These are phyloP conservation scores for Pholiota adiposa DNA, from an alignment of 1,284 basidiomycete species.

Conservation along the genomic window DNA sequence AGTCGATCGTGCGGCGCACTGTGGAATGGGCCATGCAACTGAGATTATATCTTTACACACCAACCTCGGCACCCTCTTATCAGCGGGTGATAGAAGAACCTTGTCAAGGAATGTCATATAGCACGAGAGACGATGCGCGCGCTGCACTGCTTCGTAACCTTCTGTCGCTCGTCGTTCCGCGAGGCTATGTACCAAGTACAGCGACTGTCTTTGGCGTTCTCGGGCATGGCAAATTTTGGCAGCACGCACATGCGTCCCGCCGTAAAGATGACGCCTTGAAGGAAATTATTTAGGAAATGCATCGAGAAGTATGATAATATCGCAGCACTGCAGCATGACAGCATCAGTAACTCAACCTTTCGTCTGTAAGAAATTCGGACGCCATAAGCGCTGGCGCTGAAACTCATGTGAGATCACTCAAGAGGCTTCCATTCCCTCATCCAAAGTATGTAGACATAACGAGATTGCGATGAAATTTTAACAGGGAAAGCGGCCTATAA, in stretches of 20 bases:
- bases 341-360: background rate
- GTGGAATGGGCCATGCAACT: background rate
- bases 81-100: background rate
- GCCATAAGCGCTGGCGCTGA: background rate
- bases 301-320: background rate
- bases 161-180: background rate
- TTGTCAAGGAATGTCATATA: background rate
- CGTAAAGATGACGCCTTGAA: background rate
- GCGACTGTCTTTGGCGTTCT: background rate
- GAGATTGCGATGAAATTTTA: no score
- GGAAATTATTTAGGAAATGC: background rate
- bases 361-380: no score
- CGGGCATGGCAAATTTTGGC: background rate
- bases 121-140: background rate
- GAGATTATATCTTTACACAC: background rate
- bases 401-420: background rate
- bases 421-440: background rate
- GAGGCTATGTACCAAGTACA: background rate
- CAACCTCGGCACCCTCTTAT: background rate
- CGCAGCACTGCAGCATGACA: background rate
- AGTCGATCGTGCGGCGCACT: background rate
- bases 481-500: no score
- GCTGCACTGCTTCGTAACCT: background rate
- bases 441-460: background rate
- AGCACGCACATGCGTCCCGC: background rate